Base-by-base conservation (phyloP, 225 moss, liverwort and hornwort species). In the Bryoerythrophyllum caledonicum region DNA sequence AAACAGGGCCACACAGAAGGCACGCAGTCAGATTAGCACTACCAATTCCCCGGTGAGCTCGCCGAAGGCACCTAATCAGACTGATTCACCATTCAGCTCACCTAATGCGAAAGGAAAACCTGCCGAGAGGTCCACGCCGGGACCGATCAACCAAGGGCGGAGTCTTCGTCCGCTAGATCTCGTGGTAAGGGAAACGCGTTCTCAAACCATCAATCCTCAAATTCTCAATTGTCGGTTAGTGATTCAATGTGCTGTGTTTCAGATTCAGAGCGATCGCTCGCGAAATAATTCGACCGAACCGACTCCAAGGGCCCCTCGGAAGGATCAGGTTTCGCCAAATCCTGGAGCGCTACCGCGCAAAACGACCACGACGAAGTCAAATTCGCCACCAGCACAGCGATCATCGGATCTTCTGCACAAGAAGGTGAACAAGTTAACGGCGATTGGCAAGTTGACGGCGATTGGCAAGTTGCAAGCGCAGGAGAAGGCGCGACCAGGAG, bases 381-480 rank as follows among this genome's bases (percentile, higher is more conserved):
- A 65, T 52, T 9, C 72, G 40, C 67, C 53, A 63, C 66, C 77
- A 51, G 32, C 53, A 63, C 80, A 80, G 71, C 74, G 75, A 75
- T 43, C 80, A 37, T 78, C 80, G 44, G 80, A 86, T 60, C 67
- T 59, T 20, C 43, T 83, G 52, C 74, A 74, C 68, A 83, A 78
- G 80, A 86, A 80, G 78, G 75, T 78, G 51, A 71, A 67, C 17
- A 64, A 35, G 52, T 28, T 78, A 49, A 71, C 72, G 24, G 68
- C 74, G 55, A 44, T 74, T 11, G 75, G 76, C 74, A 77, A 80
- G 74, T 61, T 72, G 56, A 71, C 72, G 24, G 68, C 74, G 55
- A 44, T 74, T 11, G 75, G 76, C 74, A 77, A 80, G 74, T 61
- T 72, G 27, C 76, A 82, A 78, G 74, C 67, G 30, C 67, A 76